Evolutionary conservation across 192 early-diverging fungal species (phyloP), one percentile per base, ranked within the genome.

Genomic region (Dissophora globulifera): DNA sequence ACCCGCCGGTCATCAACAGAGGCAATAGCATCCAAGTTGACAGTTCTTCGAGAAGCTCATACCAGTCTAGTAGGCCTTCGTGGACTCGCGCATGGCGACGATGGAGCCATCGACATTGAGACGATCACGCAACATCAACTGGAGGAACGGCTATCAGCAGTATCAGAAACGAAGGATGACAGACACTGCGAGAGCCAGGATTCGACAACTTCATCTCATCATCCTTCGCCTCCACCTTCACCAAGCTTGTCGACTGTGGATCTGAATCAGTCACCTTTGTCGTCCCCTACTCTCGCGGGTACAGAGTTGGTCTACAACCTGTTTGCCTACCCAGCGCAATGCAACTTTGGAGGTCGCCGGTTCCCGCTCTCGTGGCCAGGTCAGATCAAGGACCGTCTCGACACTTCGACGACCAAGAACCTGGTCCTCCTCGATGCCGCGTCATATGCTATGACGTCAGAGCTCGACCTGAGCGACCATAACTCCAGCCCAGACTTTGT

Each of bases 261-360:
- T 31, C 31, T 64, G 20, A 31, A 30, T 31, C 9, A 17, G 29
- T 25, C 25, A 15, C 0, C 38, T n/a, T 16, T 15, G 35, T 13
- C 22, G 17, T 19, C 15, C 0, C 1, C 16, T 22, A 2, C 32
- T 15, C 5, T 16, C 30, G 32, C 23, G 29, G 10, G 59, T 38
- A 29, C 26, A 0, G 25, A 41, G 19, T 25, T 51, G 3, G 49
- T 33, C 1, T 80, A 80, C 59, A 85, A 85, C 33, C 81, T 95
- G 15, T 80, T 95, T 31, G 90, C 91, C 0, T 92, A 89, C 64
- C 92, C 93, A 0, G 93, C 91, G 10, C 94, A 96, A 80, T 95
- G 91, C 75, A 96, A 96, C 81, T 93, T 90, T 71, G 85, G 88
- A 12, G 94, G 94, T 1, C 75, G 80, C 40, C 84, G 88, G 38